Evolutionary conservation across 768 basidiomycete species (phyloP).

Genomic region (Dendrothele bispora): DNA sequence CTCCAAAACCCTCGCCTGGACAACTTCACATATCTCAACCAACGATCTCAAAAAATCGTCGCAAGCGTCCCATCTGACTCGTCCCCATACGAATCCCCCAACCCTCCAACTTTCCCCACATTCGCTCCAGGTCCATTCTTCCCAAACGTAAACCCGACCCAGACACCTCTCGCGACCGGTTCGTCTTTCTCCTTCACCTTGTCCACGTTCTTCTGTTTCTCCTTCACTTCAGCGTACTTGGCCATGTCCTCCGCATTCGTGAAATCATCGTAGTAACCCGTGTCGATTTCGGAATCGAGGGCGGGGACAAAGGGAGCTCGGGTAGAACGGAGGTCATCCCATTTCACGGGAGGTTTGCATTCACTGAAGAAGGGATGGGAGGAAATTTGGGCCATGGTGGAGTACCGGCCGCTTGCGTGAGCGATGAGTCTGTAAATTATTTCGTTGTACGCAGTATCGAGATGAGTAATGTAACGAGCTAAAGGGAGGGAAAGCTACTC

Average conservation of each 20-base stretch:
- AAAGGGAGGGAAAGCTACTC: constrained; percentile 15
- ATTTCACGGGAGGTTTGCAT: constrained; percentile 43
- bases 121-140: constrained; percentile 75
- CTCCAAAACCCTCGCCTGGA: too few relatives aligned
- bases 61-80: constrained; percentile 52
- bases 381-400: constrained; percentile 71
- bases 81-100: constrained; percentile 29
- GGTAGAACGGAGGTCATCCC: constrained; percentile 75
- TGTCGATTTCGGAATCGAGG: constrained; percentile 91
- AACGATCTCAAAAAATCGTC: constrained; percentile 59
- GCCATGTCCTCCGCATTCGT: constrained; percentile 92
- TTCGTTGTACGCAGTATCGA: too few relatives aligned
- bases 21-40: too few relatives aligned
- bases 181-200: constrained; percentile 89
- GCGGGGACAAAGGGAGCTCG: constrained; percentile 92
- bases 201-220: constrained; percentile 95
- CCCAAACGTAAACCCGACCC: constrained; percentile 92
- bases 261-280: constrained; percentile 94
- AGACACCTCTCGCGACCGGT: constrained; percentile 66
- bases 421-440: constrained; percentile 69
- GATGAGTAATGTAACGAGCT: background rate
- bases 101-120: constrained; percentile 14
- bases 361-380: constrained; percentile 81
- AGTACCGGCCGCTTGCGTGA: constrained; percentile 77
- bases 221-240: constrained; percentile 97